A percentile compares a stretch with the other conserved stretches of the same genome.
phyloP scores from a whole-genome alignment of 208 protist species.

The Trypanosomatidae sp. region DNA sequence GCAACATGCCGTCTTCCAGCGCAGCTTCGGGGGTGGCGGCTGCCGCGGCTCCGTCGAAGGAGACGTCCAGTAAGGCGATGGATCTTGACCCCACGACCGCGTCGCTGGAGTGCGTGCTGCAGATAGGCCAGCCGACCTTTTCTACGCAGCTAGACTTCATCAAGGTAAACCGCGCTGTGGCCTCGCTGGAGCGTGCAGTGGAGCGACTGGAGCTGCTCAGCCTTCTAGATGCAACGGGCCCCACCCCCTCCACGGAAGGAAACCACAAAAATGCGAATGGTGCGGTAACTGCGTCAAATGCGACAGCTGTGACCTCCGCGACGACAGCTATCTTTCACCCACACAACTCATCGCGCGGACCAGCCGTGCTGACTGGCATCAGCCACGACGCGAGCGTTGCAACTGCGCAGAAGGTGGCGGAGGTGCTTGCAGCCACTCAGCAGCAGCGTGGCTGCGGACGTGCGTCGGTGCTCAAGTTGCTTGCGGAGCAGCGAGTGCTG shows the following conservation, averaged over 20 bases:
- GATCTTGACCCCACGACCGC: constrained; percentile 8
- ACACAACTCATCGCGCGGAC: constrained; percentile 13
- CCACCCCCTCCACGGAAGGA: constrained; percentile 4
- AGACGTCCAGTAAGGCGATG: not conserved
- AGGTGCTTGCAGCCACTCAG: constrained; percentile 28
- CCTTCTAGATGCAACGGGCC: constrained; percentile 59
- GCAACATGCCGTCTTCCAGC: not conserved
- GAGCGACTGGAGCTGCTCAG: constrained; percentile 89
- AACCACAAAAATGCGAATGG: constrained; percentile 3
- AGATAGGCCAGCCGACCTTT: constrained; percentile 42
- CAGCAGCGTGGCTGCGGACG: constrained; percentile 47
- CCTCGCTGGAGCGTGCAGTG: constrained; percentile 83
- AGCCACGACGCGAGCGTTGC: constrained; percentile 6
- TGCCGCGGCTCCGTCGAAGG: not conserved
- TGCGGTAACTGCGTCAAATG: not conserved
- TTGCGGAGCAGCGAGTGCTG: constrained; percentile 73
- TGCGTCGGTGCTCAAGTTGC: constrained; percentile 72
- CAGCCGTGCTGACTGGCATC: constrained; percentile 12
- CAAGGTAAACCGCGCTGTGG: constrained; percentile 72
- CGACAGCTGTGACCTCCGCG: not conserved
- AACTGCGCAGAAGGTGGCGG: constrained; percentile 18
- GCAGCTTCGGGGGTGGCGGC: not conserved
- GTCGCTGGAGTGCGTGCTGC: constrained; percentile 28
- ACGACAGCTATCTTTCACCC: not conserved
- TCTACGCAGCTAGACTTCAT: constrained; percentile 58